Evolutionary conservation across 192 early-diverging fungal species (phyloP).

Genomic region (Tieghemiomyces parasiticus): DNA sequence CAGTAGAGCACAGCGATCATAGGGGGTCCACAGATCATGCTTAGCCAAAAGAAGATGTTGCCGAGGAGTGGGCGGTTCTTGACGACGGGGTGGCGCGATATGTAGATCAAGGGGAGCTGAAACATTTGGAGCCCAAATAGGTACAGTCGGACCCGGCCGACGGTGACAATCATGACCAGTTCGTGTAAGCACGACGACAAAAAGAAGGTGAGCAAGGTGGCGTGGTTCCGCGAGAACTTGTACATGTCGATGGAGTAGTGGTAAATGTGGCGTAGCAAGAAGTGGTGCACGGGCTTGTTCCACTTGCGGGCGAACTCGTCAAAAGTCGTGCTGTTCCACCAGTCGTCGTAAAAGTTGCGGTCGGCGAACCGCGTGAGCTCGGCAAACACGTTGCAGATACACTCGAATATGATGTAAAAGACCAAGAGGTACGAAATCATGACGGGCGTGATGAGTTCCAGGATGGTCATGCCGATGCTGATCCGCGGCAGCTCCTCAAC

Average conservation of each 20-base stretch:
- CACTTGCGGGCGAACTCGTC: constrained; percentile 94
- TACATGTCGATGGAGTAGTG: constrained; percentile 58
- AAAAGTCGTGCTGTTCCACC: constrained; percentile 84
- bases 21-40: constrained; percentile 77
- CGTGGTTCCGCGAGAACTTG: constrained; percentile 48
- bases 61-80: constrained; percentile 46
- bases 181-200: constrained; percentile 67
- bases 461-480: constrained; percentile 37
- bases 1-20: constrained; percentile 65
- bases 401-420: constrained; percentile 95
- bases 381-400: constrained; percentile 90
- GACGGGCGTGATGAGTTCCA: constrained; percentile 71
- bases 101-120: constrained; percentile 77
- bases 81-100: constrained; percentile 40
- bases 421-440: constrained; percentile 82
- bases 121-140: constrained; percentile 75
- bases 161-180: constrained; percentile 57
- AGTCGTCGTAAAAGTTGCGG: constrained; percentile 96
- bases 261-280: constrained; percentile 83
- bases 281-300: constrained; percentile 95
- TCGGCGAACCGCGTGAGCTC: constrained; percentile 91
- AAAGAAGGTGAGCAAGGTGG: constrained; percentile 68
- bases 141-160: constrained; percentile 51
- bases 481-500: constrained; percentile 37
- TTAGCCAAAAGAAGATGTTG: constrained; percentile 82